Evolutionary conservation across 805 yeast genomes (phyloP), one percentile per base, ranked within the genome.

Genomic region (Hanseniaspora meyeri): DNA sequence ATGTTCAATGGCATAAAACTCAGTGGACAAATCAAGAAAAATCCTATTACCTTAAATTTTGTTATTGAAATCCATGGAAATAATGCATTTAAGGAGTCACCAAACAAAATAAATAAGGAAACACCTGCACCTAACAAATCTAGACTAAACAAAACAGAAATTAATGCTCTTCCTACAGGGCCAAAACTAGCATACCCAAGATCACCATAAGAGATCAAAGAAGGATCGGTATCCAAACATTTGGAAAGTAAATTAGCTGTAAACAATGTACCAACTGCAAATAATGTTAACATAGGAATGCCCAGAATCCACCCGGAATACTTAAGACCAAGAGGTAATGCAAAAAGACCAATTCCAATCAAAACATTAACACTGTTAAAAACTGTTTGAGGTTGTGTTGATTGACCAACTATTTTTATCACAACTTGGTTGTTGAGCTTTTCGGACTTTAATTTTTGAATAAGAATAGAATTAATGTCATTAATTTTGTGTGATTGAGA

Each of bases 111-210:
- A 50, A 86, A 78, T 59, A 89, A 72, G 0, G 95, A 79, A 11
- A 89, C 90, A 17, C 95, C 90, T 46, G 85, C 83, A 2, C 91
- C 95, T 57, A 85, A 62, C 46, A 89, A 73, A 63, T 89, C 96
- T 43, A 86, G 62, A 0, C 91, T 82, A 65, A 89, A 88, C 14
- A 88, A 64, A 14, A 82, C 61, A 1, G 95, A 85, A 36, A 89
- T 85, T 38, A 84, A 66, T 3, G 86, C 73, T 63, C 95, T 77
- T 2, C 93, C 95, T 36, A 73, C 73, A 2, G 84, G 72, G 1
- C 96, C 96, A 65, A 83, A 87, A 0, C 90, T 85, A n/a, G 87
- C 86, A 63, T 79, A 83, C 3, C 95, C 95, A 50, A 89, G 74
- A 70, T 89, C 96, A 0, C 95, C 95, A 67, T 88, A 89, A 0